Evolutionary conservation across 441 rosid genomes (phyloP), one percentile per base, ranked within the genome.

Genomic region (Gossypium davidsonii): DNA sequence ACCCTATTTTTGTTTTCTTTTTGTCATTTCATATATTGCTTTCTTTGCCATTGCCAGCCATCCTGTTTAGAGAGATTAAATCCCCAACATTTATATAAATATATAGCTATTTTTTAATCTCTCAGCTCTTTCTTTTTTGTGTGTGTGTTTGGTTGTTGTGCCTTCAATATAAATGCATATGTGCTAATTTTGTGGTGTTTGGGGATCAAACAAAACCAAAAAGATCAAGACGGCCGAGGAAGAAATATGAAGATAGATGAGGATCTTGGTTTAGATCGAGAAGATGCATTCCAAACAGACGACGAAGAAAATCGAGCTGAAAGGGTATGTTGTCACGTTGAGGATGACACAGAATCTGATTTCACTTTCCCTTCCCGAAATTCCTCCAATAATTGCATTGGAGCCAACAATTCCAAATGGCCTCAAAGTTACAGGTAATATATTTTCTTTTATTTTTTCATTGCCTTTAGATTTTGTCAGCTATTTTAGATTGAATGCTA

Each of bases 221-320:
- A 42, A 26, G 31, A 63, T 44, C 15, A 60, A 37, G 42, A 37
- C 42, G 42, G 42, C 42, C 10, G 26, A 63, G 58, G 34, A 58
- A 20, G 20, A 56, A 52, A 56, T 42, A 91, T 82, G 89, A 89
- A 83, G 85, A 70, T 77, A 28, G 90, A 89, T 42, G 97, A 92
- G 71, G 94, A 90, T 73, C 73, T 86, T 25, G 80, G 86, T 48
- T 88, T 73, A n/a, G 87, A 85, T 70, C 87, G 87, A 10, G 88
- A 83, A 56, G 91, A 87, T 67, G 90, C 84, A 2, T 84, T 88
- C 76, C 83, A 79, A 10, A 88, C 91, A 1, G 96, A 89, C 56
- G 96, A 92, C 14, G 96, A 91, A 77, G 94, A 89, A 82, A 88
- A 88, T 60, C 88, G 78, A 73, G 96, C 91, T 3, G 88, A 87